Evolutionary conservation across 495 filamentous ascomycete species (phyloP).

Genomic region (Annulohypoxylon maeteangense): DNA sequence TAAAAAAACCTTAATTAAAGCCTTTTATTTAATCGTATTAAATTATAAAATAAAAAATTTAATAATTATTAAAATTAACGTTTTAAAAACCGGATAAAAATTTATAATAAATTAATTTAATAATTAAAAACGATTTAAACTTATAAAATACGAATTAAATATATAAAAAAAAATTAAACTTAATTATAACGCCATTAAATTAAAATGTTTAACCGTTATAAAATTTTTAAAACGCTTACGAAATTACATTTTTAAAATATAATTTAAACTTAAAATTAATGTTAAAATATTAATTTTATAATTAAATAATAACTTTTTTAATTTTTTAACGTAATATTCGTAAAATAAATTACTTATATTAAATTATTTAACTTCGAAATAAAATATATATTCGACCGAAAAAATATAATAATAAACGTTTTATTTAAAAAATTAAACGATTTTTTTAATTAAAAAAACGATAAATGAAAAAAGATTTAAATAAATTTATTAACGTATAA

Average conservation of each 20-base stretch:
- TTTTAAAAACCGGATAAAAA: neutral
- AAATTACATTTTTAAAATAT: neutral
- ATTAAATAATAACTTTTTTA: neutral
- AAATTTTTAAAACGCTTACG: neutral
- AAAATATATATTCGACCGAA: neutral
- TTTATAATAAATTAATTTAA: neutral
- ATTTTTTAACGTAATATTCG: neutral
- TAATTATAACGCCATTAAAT: neutral
- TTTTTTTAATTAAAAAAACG: neutral
- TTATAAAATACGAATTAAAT: neutral
- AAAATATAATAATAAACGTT: neutral
- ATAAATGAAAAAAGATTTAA: neutral
- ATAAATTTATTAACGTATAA: neutral
- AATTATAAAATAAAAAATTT: neutral
- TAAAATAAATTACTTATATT: neutral
- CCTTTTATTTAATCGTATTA: neutral
- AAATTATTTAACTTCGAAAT: neutral
- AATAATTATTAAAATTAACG: neutral
- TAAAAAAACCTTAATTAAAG: neutral
- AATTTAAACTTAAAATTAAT: neutral
- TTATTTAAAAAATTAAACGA: neutral
- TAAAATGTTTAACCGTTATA: neutral
- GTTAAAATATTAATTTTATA: neutral
- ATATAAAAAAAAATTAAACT: neutral
- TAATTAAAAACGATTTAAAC: neutral